Conservation (phyloP, 768 basidiomycete genomes). For the Serendipita sp. region DNA sequence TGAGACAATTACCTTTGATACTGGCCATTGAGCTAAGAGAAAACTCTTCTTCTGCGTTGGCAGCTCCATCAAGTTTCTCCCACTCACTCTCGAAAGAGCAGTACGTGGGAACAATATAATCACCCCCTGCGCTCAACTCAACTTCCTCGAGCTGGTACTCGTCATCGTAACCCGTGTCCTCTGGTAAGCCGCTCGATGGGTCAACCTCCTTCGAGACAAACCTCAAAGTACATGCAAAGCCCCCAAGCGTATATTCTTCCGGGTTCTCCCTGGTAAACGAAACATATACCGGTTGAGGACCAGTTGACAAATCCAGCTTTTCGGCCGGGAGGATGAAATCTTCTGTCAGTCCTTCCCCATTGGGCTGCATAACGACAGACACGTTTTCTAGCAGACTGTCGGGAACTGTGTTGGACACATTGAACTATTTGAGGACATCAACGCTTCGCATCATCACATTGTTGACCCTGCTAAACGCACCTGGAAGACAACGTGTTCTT, state of each 20-base stretch:
- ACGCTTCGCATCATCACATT: slow-evolving; percentile 9
- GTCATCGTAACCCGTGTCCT: slow-evolving; percentile 97
- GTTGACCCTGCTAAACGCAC: slow-evolving; percentile 25
- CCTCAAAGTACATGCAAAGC: slow-evolving; percentile 83
- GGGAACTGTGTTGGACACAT: slow-evolving; percentile 89
- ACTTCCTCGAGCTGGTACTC: slow-evolving; percentile 96
- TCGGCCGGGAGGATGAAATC: slow-evolving; percentile 87
- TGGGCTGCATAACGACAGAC: slow-evolving; percentile 80
- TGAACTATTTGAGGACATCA: slow-evolving; percentile 44
- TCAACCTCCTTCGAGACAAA: slow-evolving; percentile 97
- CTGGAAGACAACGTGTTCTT: slow-evolving; percentile 93
- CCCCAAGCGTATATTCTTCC: slow-evolving; percentile 58
- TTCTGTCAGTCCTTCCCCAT: slow-evolving; percentile 62
- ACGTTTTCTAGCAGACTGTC: slow-evolving; percentile 92
- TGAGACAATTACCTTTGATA: slow-evolving; percentile 58
- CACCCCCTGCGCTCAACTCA: slow-evolving; percentile 78
- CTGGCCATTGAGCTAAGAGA: slow-evolving; percentile 82
- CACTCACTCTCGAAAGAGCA: slow-evolving; percentile 86
- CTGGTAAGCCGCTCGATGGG: slow-evolving; percentile 85
- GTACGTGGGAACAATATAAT: slow-evolving; percentile 94
- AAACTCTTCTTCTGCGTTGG: slow-evolving; percentile 82
- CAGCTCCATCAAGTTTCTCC: slow-evolving; percentile 72
- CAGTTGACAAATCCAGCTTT: slow-evolving; percentile 48
- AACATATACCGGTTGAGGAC: slow-evolving; percentile 80
- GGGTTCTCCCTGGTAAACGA: slow-evolving; percentile 79